A percentile compares a stretch with the other conserved stretches of the same genome.
phyloP scores from a whole-genome alignment of 768 basidiomycete genomes.

The Leccinum truebloodii region DNA sequence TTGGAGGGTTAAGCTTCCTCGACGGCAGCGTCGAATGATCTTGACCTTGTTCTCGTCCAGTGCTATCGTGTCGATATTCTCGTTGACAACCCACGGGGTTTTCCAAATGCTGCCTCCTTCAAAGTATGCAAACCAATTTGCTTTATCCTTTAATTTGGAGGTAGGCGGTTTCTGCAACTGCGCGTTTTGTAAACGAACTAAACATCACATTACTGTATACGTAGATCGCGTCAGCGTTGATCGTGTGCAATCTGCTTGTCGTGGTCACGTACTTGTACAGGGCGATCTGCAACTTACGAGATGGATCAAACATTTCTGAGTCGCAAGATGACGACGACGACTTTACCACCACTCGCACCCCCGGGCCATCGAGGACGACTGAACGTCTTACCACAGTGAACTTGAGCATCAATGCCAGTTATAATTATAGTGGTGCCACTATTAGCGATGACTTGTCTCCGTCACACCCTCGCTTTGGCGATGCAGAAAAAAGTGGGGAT shows the following conservation, averaged over 20 bases:
- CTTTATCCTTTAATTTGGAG: background rate
- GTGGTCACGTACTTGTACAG: conserved; percentile 17
- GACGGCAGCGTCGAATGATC: conserved; percentile 18
- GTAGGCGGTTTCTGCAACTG: background rate
- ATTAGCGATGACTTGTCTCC: background rate
- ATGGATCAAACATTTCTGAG: background rate
- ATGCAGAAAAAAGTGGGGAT: background rate
- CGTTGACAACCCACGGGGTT: background rate
- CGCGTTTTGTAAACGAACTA: background rate
- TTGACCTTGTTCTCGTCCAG: conserved; percentile 16
- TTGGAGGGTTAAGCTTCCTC: conserved; percentile 17
- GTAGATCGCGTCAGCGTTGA: background rate
- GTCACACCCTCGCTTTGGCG: background rate
- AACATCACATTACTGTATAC: background rate
- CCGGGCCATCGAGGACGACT: background rate
- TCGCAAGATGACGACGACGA: conserved; percentile 8
- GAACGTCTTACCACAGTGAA: conserved; percentile 11
- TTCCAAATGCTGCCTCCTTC: background rate
- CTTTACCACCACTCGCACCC: conserved; percentile 11
- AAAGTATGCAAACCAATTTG: background rate
- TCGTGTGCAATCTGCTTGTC: conserved; percentile 19
- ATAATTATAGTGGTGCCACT: background rate
- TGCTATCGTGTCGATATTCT: conserved; percentile 7
- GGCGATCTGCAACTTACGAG: background rate
- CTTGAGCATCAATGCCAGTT: background rate